Conservation (phyloP, 2,329 filamentous ascomycete species). For the Apiospora hydei region DNA sequence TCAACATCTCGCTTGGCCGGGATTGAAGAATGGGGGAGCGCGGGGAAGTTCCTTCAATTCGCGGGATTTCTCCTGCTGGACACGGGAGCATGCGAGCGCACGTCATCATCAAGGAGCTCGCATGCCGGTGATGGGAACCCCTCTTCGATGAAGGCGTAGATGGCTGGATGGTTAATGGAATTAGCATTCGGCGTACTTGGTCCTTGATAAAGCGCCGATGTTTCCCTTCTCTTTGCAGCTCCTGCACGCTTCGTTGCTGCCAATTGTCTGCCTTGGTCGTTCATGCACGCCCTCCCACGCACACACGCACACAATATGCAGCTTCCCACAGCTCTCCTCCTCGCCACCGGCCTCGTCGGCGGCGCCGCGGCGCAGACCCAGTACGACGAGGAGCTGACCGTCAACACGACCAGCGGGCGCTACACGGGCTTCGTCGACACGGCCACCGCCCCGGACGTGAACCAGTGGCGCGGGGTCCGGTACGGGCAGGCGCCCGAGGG, state of each 20-base stretch:
- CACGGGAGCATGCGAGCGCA: neutral
- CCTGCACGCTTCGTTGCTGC: neutral
- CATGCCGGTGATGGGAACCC: neutral
- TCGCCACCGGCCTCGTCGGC: neutral
- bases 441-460: neutral
- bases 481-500: constrained; percentile 12
- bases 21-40: neutral
- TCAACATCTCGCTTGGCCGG: neutral
- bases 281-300: no score
- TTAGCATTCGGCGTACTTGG: neutral
- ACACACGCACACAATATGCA: neutral
- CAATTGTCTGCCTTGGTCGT: neutral
- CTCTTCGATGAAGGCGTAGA: neutral
- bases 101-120: neutral
- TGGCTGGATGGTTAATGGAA: neutral
- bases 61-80: neutral
- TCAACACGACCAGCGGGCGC: neutral
- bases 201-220: neutral
- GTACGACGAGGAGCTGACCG: neutral
- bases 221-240: neutral
- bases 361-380: neutral
- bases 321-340: neutral
- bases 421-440: neutral
- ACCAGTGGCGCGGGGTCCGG: constrained; percentile 2
- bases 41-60: neutral